Evolutionary conservation across 2,329 filamentous ascomycete species (phyloP), one percentile per base, ranked within the genome.

Genomic region (Alternaria rosae): DNA sequence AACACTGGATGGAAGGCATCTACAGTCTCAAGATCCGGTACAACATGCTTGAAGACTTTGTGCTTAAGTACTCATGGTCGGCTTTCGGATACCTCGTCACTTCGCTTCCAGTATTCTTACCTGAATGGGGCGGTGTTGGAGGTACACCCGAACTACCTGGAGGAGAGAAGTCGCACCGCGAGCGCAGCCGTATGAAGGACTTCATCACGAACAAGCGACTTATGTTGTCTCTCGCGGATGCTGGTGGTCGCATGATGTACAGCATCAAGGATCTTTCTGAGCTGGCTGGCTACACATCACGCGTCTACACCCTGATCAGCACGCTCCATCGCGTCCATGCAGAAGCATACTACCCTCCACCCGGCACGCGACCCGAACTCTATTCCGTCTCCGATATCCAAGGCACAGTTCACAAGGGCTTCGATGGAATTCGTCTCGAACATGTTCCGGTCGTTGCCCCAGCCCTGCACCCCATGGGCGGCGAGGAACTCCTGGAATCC

Each of bases 161-260:
- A 4, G 66, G 57, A 11, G 77, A 80, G 59, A 86, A 82, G 65
- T 84, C 84, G 26, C 86, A 87, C 26, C 87, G 91, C 26, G 92
- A 97, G 78, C 88, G 92, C 48, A 89, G 90, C 59, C 92, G 96
- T 42, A 99, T 98, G 92, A 95, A 96, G 82, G 93, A 97, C 32
- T 99, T 99, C 81, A 97, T 99, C 80, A 99, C 95, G 12, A 99
- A 99, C 82, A 98, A 99, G 80, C 89, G 95, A 5, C 89, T 99
- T 41, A 98, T 99, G 95, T 87, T 99, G 30, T 98, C 94, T 15
- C 87, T 99, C 38, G 95, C 95, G 10, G 95, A 99, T 80, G 95
- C 95, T 2, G 95, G 95, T 61, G 94, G 94, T 25, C 88, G 95
- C 48, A 97, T 99, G 93, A 99, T 99, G 95, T 99, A 99, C 83